Conservation (phyloP, 352 stramenopile genomes). For the Sclerospora graminicola region DNA sequence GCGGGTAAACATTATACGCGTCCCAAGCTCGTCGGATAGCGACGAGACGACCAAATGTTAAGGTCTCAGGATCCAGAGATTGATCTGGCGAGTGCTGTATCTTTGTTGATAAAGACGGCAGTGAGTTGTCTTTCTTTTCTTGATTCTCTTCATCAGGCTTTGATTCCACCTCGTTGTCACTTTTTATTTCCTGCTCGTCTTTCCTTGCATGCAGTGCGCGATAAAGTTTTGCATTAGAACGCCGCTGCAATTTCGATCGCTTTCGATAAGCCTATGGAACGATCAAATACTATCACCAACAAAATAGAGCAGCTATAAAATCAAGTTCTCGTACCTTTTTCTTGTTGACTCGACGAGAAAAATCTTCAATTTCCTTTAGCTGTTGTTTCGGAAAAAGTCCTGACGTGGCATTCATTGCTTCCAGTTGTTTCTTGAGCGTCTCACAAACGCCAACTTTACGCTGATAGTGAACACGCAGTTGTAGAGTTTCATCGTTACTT, state of each 20-base stretch:
- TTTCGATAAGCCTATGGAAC: slow-evolving; percentile 19
- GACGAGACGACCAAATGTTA: slow-evolving; percentile 25
- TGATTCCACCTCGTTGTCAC: neutral
- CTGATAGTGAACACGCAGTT: slow-evolving; percentile 13
- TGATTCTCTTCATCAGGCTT: neutral
- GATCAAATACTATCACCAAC: neutral
- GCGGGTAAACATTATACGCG: slow-evolving; percentile 16
- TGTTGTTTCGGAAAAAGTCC: slow-evolving; percentile 13
- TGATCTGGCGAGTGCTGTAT: neutral
- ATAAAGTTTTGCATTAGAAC: slow-evolving; percentile 12
- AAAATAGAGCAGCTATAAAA: neutral
- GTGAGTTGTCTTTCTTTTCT: neutral
- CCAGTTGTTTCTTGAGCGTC: slow-evolving; percentile 18
- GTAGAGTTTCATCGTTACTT: slow-evolving; percentile 1
- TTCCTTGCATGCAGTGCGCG: slow-evolving; percentile 3
- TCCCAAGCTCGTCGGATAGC: slow-evolving; percentile 29
- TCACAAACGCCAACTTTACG: slow-evolving; percentile 15
- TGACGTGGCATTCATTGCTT: slow-evolving; percentile 12
- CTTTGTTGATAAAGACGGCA: neutral
- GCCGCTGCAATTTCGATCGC: slow-evolving; percentile 10
- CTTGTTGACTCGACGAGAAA: slow-evolving; percentile 18
- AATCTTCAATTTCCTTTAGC: slow-evolving; percentile 10
- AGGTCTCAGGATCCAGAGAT: slow-evolving; percentile 13
- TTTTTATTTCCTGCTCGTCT: neutral
- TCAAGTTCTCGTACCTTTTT: slow-evolving; percentile 17